These are phyloP conservation scores for Penicillium psychrofluorescens DNA, from an alignment of 495 filamentous ascomycete genomes.

Conservation along the genomic window DNA sequence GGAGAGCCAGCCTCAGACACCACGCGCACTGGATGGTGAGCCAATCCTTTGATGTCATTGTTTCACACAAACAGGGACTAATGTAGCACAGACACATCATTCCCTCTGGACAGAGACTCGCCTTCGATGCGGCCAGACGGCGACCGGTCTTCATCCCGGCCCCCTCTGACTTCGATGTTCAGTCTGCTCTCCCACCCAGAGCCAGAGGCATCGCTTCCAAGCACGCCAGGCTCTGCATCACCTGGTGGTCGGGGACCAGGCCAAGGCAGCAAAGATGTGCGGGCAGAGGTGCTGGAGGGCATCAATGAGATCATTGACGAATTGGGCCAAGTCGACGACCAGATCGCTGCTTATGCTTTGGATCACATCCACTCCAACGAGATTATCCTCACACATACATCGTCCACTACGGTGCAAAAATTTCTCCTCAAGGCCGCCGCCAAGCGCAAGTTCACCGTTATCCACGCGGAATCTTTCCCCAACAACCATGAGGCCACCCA, in stretches of 20 bases:
- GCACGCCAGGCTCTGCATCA: conserved; percentile 36
- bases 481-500: conserved; percentile 59
- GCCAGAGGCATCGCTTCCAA: conserved; percentile 35
- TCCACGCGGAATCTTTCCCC: conserved; percentile 66
- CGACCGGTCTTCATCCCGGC: conserved; percentile 39
- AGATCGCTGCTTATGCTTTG: conserved; percentile 76
- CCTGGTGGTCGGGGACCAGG: conserved; percentile 28
- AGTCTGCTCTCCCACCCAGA: conserved; percentile 65
- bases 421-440: conserved; percentile 77
- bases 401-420: conserved; percentile 73
- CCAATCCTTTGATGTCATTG: neutral
- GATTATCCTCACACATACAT: conserved; percentile 76
- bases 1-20: conserved; percentile 44
- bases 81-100: conserved; percentile 22
- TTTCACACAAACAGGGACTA: conserved; percentile 1
- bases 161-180: conserved; percentile 69
- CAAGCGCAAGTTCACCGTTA: conserved; percentile 81
- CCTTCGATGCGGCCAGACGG: conserved; percentile 24
- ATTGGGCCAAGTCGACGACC: conserved; percentile 77
- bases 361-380: conserved; percentile 89
- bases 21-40: conserved; percentile 32
- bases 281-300: conserved; percentile 81
- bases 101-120: conserved; percentile 26
- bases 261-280: conserved; percentile 51
- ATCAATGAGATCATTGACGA: conserved; percentile 91